These are phyloP conservation scores for Coemansia sp. DNA, from an alignment of 192 early-diverging fungal species.

Conservation along the genomic window DNA sequence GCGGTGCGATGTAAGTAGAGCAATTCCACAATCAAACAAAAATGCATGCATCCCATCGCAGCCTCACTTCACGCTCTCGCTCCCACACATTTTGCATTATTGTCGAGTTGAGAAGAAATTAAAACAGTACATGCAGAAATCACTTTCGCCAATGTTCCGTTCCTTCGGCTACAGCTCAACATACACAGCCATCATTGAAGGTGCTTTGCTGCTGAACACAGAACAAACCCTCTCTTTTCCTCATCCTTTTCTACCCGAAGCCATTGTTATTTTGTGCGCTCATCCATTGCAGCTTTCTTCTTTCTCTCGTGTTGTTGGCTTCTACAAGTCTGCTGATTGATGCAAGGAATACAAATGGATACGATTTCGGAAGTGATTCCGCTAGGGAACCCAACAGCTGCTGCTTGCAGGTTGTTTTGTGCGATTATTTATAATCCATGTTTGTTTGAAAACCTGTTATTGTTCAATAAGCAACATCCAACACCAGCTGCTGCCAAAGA, in stretches of 20 bases:
- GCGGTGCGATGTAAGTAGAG: conserved; percentile 51
- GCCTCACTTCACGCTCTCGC: no score
- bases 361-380: conserved; percentile 1
- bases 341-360: conserved; percentile 1
- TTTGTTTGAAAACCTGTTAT: not conserved
- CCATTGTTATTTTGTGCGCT: not conserved
- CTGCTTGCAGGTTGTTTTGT: not conserved
- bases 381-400: not conserved
- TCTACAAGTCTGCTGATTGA: conserved; percentile 6
- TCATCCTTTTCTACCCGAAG: not conserved
- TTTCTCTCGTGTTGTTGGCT: not conserved
- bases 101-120: not conserved
- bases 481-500: not conserved
- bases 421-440: not conserved
- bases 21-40: not conserved
- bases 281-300: not conserved
- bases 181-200: no score
- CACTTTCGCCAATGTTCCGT: no score
- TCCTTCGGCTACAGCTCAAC: no score
- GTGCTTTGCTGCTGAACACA: no score
- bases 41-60: conserved; percentile 4
- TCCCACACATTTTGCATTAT: not conserved
- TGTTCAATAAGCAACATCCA: not conserved
- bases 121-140: not conserved
- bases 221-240: no score